Conservation (phyloP, 2,329 filamentous ascomycete genomes). For the Pyricularia sp. region DNA sequence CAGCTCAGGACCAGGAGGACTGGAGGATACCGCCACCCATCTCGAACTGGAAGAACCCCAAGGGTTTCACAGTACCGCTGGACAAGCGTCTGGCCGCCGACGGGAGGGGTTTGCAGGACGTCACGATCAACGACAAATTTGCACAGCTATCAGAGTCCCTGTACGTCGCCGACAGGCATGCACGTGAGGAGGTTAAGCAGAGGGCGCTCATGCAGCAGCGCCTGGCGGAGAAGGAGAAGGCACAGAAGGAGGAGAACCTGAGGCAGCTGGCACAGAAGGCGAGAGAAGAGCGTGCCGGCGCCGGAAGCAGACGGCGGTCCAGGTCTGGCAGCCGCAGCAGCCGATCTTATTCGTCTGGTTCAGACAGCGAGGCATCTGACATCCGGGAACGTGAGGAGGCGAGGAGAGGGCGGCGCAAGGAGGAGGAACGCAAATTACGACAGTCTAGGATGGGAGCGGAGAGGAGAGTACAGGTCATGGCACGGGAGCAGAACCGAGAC, state of each 20-base stretch:
- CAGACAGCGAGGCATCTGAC: conserved; percentile 56
- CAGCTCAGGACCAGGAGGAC: conserved; percentile 91
- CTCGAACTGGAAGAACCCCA: conserved; percentile 99
- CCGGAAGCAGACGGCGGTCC: conserved; percentile 21
- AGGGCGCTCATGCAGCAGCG: conserved; percentile 92
- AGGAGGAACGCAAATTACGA: conserved; percentile 81
- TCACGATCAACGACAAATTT: conserved; percentile 97
- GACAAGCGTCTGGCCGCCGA: conserved; percentile 95
- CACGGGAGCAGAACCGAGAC: conserved; percentile 89
- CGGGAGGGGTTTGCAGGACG: conserved; percentile 82
- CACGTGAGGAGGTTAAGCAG: conserved; percentile 89
- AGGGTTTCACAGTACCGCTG: conserved; percentile 91
- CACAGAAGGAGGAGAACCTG: conserved; percentile 86
- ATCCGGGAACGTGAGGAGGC: conserved; percentile 67
- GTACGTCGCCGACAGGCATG: conserved; percentile 89
- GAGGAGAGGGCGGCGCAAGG: conserved; percentile 67
- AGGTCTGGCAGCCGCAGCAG: conserved; percentile 22
- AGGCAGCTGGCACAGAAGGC: conserved; percentile 85
- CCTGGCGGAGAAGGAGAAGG: conserved; percentile 91
- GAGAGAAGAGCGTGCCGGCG: conserved; percentile 64
- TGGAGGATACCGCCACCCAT: conserved; percentile 86
- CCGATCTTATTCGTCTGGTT: conserved; percentile 33
- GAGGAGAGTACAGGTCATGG: conserved; percentile 83
- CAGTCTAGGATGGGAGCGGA: conserved; percentile 96
- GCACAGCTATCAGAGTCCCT: conserved; percentile 91